Conservation (phyloP, 805 yeast species). For the Teunomyces atbi region DNA sequence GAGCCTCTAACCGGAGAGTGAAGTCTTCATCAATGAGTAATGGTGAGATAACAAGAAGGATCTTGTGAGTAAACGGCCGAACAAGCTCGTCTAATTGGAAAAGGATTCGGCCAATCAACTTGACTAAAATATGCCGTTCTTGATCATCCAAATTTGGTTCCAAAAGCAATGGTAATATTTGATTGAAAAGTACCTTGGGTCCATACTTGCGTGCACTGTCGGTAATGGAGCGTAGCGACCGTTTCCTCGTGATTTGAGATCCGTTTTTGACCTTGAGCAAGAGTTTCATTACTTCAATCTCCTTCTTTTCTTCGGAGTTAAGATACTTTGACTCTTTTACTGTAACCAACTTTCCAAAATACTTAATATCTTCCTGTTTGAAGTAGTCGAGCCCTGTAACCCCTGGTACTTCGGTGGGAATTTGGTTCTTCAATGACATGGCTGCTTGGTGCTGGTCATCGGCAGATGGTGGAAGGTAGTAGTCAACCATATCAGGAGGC, state of each 20-base stretch:
- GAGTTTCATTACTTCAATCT: slow-evolving; percentile 58
- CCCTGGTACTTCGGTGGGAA: slow-evolving; percentile 61
- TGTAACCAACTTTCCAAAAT: slow-evolving; percentile 58
- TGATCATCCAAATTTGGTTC: slow-evolving; percentile 74
- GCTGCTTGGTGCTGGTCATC: slow-evolving; percentile 20
- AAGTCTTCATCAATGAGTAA: slow-evolving; percentile 75
- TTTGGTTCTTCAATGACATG: slow-evolving; percentile 23
- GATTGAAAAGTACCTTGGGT: slow-evolving; percentile 63
- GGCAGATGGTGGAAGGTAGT: slow-evolving; percentile 53
- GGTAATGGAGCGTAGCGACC: slow-evolving; percentile 63
- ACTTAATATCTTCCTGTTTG: slow-evolving; percentile 67
- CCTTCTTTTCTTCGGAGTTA: slow-evolving; percentile 54
- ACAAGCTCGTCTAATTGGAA: slow-evolving; percentile 62
- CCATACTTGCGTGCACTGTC: slow-evolving; percentile 67
- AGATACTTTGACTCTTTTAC: slow-evolving; percentile 33
- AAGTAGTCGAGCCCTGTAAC: slow-evolving; percentile 64
- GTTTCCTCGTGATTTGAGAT: slow-evolving; percentile 61
- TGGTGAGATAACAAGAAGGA: slow-evolving; percentile 75
- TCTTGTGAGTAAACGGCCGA: slow-evolving; percentile 70
- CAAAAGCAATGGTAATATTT: slow-evolving; percentile 70
- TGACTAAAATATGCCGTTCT: slow-evolving; percentile 80
- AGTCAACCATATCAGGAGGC: slow-evolving; percentile 42
- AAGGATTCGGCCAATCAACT: slow-evolving; percentile 67
- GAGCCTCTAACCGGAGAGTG: slow-evolving; percentile 71
- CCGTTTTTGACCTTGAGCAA: slow-evolving; percentile 79